Evolutionary conservation across 2,329 filamentous ascomycete species (phyloP).

Genomic region (Talaromyces sp.): DNA sequence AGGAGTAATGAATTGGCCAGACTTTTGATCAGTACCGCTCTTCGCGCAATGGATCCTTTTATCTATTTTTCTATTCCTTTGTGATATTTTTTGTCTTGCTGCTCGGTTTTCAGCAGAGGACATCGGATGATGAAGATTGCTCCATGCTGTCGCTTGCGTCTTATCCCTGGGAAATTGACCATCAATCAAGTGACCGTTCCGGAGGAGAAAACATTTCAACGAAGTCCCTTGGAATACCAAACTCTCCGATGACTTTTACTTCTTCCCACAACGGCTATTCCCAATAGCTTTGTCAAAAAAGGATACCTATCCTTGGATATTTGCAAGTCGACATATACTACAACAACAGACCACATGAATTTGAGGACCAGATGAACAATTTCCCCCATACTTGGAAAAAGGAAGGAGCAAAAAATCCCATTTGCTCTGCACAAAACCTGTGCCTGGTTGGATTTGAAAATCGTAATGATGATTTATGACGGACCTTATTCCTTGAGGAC

Average conservation of each 20-base stretch:
- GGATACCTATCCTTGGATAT: background rate
- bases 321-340: background rate
- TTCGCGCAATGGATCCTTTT: background rate
- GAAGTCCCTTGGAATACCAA: background rate
- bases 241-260: background rate
- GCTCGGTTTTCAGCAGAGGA: background rate
- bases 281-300: background rate
- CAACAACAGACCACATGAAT: background rate
- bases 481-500: background rate
- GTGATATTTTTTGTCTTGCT: background rate
- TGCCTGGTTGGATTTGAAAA: background rate
- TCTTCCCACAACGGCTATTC: background rate
- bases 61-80: background rate
- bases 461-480: background rate
- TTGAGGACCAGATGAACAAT: background rate
- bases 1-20: background rate
- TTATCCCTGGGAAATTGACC: background rate
- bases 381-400: background rate
- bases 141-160: background rate
- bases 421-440: background rate
- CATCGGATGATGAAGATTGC: background rate
- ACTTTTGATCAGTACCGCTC: background rate
- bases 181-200: background rate
- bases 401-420: background rate
- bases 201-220: background rate